A percentile compares a stretch with the other conserved stretches of the same genome.
These are phyloP conservation scores for Thuidium tamariscinum DNA, from an alignment of 225 moss, liverwort and hornwort species.

Conservation along the genomic window DNA sequence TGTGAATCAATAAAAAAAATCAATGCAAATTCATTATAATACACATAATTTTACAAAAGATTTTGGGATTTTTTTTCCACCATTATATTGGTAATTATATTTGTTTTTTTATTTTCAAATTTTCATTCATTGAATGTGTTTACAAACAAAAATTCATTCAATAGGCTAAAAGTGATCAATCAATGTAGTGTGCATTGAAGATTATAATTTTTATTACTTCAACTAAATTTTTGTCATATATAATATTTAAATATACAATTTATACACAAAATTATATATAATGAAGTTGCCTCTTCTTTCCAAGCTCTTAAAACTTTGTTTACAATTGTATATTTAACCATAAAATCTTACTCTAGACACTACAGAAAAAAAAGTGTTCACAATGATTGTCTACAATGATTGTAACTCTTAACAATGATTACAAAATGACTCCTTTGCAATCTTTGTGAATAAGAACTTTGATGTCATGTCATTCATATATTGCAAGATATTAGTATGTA, in stretches of 20 bases:
- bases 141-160: neutral
- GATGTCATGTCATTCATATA: neutral
- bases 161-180: neutral
- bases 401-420: too few species aligned
- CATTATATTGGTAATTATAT: neutral
- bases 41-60: neutral
- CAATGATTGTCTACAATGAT: too few species aligned
- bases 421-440: too few species aligned
- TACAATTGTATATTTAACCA: neutral
- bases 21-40: neutral
- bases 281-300: neutral
- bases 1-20: neutral
- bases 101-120: neutral
- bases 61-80: neutral
- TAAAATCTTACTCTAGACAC: neutral
- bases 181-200: neutral
- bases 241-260: neutral
- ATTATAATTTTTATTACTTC: neutral
- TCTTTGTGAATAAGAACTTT: too few species aligned
- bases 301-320: neutral
- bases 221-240: fast-evolving
- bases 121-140: neutral
- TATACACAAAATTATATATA: neutral
- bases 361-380: too few species aligned
- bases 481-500: too few species aligned